Percentiles rank a stretch among this genome's conserved stretches.
Evolutionary conservation across 2,329 filamentous ascomycete genomes (phyloP).

Genomic region (Cryphonectria nitschkei): DNA sequence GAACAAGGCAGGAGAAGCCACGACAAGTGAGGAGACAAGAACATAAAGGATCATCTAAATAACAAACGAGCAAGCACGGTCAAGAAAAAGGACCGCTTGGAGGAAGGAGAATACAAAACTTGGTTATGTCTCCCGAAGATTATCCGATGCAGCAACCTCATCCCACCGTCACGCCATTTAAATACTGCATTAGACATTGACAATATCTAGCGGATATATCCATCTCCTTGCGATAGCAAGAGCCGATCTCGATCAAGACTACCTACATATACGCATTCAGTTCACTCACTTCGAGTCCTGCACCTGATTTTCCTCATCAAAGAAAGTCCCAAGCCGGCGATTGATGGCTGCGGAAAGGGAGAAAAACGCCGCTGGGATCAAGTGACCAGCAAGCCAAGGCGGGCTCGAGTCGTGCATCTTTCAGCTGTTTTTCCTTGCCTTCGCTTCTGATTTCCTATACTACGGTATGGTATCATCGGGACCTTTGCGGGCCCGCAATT

Average conservation of each 20-base stretch:
- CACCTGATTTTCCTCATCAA: background rate
- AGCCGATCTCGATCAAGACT: background rate
- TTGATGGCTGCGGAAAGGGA: background rate
- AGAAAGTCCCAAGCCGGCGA: background rate
- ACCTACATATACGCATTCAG: background rate
- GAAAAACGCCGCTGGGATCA: conserved; percentile 6
- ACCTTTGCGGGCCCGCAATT: conserved; percentile 1
- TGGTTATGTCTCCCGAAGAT: conserved; percentile 8
- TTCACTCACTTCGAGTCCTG: background rate
- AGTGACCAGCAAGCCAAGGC: conserved; percentile 12
- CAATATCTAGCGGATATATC: background rate
- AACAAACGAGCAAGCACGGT: too few relatives aligned
- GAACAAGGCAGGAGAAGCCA: too few relatives aligned
- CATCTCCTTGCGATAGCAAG: background rate
- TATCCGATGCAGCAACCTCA: conserved; percentile 6
- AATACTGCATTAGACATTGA: background rate
- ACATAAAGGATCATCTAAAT: too few relatives aligned
- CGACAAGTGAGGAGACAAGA: too few relatives aligned
- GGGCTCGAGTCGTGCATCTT: conserved; percentile 15
- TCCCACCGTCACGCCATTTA: conserved; percentile 14
- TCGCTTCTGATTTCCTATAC: background rate
- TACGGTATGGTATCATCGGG: background rate
- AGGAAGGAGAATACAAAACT: background rate
- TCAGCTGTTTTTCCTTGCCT: background rate
- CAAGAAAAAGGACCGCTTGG: too few relatives aligned